phyloP scores from a whole-genome alignment of 176 grass and related monocot species.

The Carex cristatella region DNA sequence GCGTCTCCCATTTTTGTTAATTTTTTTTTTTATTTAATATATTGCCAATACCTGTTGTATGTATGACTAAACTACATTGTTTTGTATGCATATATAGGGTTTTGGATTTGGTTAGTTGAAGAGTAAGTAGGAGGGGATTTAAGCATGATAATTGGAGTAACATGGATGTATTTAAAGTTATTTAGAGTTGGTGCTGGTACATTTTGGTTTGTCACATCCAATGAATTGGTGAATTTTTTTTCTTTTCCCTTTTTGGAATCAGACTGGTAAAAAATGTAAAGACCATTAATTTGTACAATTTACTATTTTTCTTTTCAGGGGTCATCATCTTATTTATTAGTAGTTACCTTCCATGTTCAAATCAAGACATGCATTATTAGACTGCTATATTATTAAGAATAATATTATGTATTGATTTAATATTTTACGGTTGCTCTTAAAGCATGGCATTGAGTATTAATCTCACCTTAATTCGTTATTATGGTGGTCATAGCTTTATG shows the following conservation, averaged over 20 bases:
- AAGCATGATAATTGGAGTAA: slow-evolving; percentile 7
- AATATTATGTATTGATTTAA: too few relatives aligned
- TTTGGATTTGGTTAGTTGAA: background rate
- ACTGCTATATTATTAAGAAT: too few relatives aligned
- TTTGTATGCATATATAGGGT: slow-evolving; percentile 6
- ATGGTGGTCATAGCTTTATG: too few relatives aligned
- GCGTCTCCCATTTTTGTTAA: slow-evolving; percentile 1
- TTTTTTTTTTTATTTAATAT: background rate
- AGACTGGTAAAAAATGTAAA: too few relatives aligned
- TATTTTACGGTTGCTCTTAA: too few relatives aligned
- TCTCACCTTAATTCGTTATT: too few relatives aligned
- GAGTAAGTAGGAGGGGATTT: slow-evolving; percentile 15
- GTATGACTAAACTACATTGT: slow-evolving; percentile 14
- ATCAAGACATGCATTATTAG: too few relatives aligned
- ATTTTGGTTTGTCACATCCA: slow-evolving; percentile 7
- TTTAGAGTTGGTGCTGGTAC: background rate
- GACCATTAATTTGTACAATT: too few relatives aligned
- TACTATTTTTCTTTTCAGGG: too few relatives aligned
- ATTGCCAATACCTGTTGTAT: background rate
- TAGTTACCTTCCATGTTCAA: too few relatives aligned
- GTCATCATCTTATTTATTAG: too few relatives aligned
- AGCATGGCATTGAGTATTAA: too few relatives aligned
- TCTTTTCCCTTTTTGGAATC: background rate
- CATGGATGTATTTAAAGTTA: background rate
- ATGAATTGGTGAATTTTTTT: background rate